Evolutionary conservation across 805 yeast genomes (phyloP).

Genomic region (Metschnikowia cubensis): DNA sequence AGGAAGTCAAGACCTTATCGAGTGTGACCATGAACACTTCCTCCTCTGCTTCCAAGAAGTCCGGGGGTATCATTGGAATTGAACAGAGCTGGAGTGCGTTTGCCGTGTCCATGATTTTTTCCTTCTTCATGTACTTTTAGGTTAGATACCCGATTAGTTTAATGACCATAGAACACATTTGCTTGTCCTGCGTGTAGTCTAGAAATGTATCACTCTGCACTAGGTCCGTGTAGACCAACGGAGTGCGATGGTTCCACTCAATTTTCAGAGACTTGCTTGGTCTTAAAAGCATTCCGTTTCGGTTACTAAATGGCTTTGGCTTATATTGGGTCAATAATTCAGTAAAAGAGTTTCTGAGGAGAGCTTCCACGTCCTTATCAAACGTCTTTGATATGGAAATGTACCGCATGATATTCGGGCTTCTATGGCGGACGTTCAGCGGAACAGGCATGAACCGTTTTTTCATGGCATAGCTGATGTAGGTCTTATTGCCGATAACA

Average conservation of each 20-base stretch:
- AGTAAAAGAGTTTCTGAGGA: background rate
- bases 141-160: conserved; percentile 4
- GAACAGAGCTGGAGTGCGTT: conserved; percentile 12
- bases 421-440: conserved; percentile 20
- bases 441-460: conserved; percentile 24
- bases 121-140: conserved; percentile 10
- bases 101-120: conserved; percentile 13
- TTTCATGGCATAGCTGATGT: conserved; percentile 17
- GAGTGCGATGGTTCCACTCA: background rate
- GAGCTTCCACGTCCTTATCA: background rate
- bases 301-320: background rate
- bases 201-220: conserved; percentile 13
- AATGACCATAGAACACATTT: conserved; percentile 7
- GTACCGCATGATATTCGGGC: background rate
- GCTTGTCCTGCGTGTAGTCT: conserved; percentile 15
- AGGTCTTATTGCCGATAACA: conserved; percentile 22
- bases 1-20: conserved; percentile 22
- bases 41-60: conserved; percentile 22
- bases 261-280: background rate
- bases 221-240: conserved; percentile 17
- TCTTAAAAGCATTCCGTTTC: conserved; percentile 1
- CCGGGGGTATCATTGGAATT: conserved; percentile 15
- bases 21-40: conserved; percentile 25
- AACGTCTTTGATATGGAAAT: background rate
- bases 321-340: background rate